Percentiles rank a stretch among this genome's conserved stretches.
Evolutionary conservation across 441 rosid species (phyloP).

Genomic region (Gossypium aridum): DNA sequence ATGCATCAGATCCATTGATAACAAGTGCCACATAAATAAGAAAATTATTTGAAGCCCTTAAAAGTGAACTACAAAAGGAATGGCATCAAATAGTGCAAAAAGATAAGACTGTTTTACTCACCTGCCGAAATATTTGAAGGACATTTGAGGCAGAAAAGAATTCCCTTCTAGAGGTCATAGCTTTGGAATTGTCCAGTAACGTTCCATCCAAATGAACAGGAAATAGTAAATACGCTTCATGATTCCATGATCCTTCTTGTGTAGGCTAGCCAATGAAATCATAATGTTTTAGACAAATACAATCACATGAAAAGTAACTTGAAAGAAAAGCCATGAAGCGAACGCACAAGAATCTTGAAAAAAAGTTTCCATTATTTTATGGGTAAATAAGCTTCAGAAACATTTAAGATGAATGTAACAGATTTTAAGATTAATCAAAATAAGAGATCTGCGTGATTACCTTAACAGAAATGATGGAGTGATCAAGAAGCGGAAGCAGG

Average conservation of each 20-base stretch:
- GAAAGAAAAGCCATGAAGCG: background rate
- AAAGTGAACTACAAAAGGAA: too few species aligned
- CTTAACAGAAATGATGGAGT: slow-evolving; percentile 88
- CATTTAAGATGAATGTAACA: background rate
- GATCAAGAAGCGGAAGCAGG: slow-evolving; percentile 96
- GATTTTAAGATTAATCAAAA: too few species aligned
- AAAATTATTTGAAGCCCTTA: too few species aligned
- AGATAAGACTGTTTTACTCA: slow-evolving; percentile 16
- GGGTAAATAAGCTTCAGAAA: background rate
- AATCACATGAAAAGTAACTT: background rate
- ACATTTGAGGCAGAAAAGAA: slow-evolving; percentile 73
- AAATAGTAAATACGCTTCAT: slow-evolving; percentile 93
- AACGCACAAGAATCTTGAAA: background rate
- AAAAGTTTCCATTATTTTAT: background rate
- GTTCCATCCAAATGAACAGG: slow-evolving; percentile 98
- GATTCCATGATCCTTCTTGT: slow-evolving; percentile 69
- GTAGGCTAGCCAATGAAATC: slow-evolving; percentile 40
- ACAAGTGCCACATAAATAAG: background rate
- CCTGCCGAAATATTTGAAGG: slow-evolving; percentile 92
- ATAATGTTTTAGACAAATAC: slow-evolving; percentile 1
- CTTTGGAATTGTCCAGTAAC: slow-evolving; percentile 65
- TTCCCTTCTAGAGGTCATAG: slow-evolving; percentile 82
- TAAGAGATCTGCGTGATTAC: slow-evolving; percentile 23
- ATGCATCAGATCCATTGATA: background rate
- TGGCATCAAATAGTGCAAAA: background rate